Base-by-base conservation (phyloP, 495 filamentous ascomycete species). In the Talaromyces adpressus region DNA sequence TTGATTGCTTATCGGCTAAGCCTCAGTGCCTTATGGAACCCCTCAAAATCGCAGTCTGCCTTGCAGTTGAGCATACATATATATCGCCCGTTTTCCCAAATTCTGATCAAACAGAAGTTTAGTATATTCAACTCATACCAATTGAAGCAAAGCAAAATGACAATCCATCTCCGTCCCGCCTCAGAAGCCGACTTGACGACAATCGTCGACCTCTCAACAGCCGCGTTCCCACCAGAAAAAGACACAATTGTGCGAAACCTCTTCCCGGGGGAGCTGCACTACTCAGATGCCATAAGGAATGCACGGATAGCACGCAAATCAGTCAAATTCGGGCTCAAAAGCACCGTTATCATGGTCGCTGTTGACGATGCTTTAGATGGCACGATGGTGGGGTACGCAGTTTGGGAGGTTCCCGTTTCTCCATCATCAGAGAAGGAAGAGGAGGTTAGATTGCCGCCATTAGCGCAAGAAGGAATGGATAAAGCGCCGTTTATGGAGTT, bases 121-220 rank as follows among this genome's bases (percentile, higher is more conserved):
- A 20, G 36, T 16, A 20, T 20, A 27, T 56, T 16, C 23, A 56
- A 22, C 2, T 12, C 22, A 4, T 41, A 18, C 1, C 14, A 45
- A 20, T 56, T 56, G 36, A 41, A 27, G 4, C 11, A n/a, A 56
- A 41, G 8, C 52, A 27, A 25, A 29, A 56, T 56, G 52, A 27
- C 52, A 1, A 56, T 56, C 27, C 23, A 56, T 29, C 22, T 56
- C 22, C 52, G 52, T 16, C 52, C 52, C 2, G 52, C 23, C 27
- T 14, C 52, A 5, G 23, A 56, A n/a, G 52, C 52, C 14, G 52
- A 56, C 3, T 6, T 56, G 22, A 9, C 52, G n/a, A 56, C 20
- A n/a, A 59, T 59, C 57, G 52, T 36, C 57, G 34, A 59, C 29
- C 6, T 59, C 57, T 59, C 57, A 59, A 59, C 57, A 20, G 34